Evolutionary conservation across 2,329 filamentous ascomycete species (phyloP), one percentile per base, ranked within the genome.

Genomic region (Xylaria arbuscula): DNA sequence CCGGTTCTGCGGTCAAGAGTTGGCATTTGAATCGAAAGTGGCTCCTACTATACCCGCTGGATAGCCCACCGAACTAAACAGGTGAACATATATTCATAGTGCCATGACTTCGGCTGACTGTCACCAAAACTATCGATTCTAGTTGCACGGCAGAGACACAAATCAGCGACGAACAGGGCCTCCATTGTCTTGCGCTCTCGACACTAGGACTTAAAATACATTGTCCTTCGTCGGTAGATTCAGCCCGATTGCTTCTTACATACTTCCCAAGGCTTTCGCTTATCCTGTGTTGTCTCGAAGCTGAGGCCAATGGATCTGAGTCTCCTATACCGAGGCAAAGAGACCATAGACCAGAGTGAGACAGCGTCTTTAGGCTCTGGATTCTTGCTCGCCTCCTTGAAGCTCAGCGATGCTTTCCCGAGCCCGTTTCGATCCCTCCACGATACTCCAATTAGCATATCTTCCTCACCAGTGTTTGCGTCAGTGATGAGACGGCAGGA

Each of bases 361-460:
- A 72, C 61, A 60, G 53, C 53, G 71, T 67, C 62, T 62, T 67
- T 62, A 72, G 66, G 70, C 71, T 68, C 19, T 65, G 62, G 56
- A 62, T 67, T 54, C 62, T 68, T 60, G 53, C 62, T 70, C 54
- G 45, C 62, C 56, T 59, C 32, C 34, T 34, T 61, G 53, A 64
- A 65, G 64, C 56, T 65, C 62, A 63, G 62, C 57, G 57, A 70
- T 63, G 67, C 67, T 71, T 61, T 65, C 48, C 51, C 67, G 61
- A 34, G 50, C 48, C 64, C 59, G 57, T 48, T 36, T 69, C 58
- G 64, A 58, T 61, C 66, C 47, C 67, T 59, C 61, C 61, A 66
- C 62, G 69, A 72, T 74, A 72, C 74, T 73, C 76, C 73, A 74
- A 76, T 64, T 40, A 64, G 60, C 67, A 64, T 36, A 59, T 67